phyloP scores from a whole-genome alignment of 768 basidiomycete genomes.

The Termitomyces sp. region DNA sequence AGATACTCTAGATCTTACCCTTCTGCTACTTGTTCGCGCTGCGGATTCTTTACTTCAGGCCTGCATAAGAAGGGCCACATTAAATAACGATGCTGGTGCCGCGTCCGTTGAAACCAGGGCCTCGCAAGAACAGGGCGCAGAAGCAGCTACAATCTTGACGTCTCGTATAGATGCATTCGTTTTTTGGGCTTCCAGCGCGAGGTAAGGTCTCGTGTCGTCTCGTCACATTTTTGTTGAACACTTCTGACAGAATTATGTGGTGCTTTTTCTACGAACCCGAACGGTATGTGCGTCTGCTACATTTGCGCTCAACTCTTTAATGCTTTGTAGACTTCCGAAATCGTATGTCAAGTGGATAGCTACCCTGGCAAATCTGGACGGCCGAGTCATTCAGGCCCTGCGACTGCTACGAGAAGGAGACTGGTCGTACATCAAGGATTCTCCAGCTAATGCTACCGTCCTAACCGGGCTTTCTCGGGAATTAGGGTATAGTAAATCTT shows the following conservation, averaged over 20 bases:
- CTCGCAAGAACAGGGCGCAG: slow-evolving; percentile 20
- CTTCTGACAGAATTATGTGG: slow-evolving; percentile 73
- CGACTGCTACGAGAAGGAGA: slow-evolving; percentile 45
- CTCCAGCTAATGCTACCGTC: slow-evolving; percentile 32
- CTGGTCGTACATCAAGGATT: slow-evolving; percentile 56
- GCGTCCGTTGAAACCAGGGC: too few species aligned
- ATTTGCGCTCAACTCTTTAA: background rate
- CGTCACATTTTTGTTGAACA: slow-evolving; percentile 5
- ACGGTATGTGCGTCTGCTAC: slow-evolving; percentile 35
- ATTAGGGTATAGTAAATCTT: slow-evolving; percentile 52
- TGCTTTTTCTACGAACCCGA: slow-evolving; percentile 78
- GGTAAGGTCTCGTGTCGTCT: slow-evolving; percentile 35
- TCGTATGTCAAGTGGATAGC: slow-evolving; percentile 79
- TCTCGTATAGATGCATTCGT: slow-evolving; percentile 59
- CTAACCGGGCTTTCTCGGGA: slow-evolving; percentile 43
- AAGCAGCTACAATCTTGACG: slow-evolving; percentile 24
- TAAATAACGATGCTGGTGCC: slow-evolving; percentile 6
- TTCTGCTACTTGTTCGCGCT: slow-evolving; percentile 66
- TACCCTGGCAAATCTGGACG: slow-evolving; percentile 63
- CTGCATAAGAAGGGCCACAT: slow-evolving; percentile 32
- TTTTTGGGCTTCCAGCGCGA: slow-evolving; percentile 75
- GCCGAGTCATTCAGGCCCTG: slow-evolving; percentile 48
- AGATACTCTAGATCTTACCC: slow-evolving; percentile 62
- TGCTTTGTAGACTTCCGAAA: slow-evolving; percentile 40
- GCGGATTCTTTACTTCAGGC: slow-evolving; percentile 56